These are phyloP conservation scores for Rhodosporidiobolus odoratus DNA, from an alignment of 768 basidiomycete species.

Conservation along the genomic window DNA sequence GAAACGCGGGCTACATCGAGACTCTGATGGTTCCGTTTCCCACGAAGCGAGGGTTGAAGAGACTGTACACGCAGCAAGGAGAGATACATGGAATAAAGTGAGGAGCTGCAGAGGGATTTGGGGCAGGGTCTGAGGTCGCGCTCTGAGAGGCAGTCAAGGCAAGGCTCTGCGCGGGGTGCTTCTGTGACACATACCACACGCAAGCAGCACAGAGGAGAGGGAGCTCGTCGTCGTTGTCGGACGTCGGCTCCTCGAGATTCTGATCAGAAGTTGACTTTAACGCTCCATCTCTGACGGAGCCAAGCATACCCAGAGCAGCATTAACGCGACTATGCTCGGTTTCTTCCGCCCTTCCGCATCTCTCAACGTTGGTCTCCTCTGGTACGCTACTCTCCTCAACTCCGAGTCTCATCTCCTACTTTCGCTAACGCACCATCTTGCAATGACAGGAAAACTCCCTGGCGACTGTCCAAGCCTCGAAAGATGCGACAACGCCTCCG, in stretches of 20 bases:
- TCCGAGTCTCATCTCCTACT: background rate
- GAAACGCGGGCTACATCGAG: too few relatives aligned
- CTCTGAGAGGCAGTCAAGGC: background rate
- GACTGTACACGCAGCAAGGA: too few relatives aligned
- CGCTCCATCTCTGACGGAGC: background rate
- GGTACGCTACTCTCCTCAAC: slow-evolving; percentile 9
- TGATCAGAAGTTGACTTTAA: background rate
- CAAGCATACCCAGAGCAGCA: background rate
- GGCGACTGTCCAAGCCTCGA: slow-evolving; percentile 82
- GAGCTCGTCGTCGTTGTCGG: background rate
- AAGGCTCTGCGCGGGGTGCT: background rate
- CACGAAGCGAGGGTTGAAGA: too few relatives aligned
- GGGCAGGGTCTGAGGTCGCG: background rate
- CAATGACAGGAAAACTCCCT: slow-evolving; percentile 76
- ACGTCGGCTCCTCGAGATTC: background rate
- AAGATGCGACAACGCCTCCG: slow-evolving; percentile 86
- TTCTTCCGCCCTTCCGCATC: slow-evolving; percentile 5
- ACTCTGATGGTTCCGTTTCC: too few relatives aligned
- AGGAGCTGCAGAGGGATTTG: background rate
- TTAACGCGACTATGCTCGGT: background rate
- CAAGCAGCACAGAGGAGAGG: background rate
- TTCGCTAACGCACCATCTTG: background rate
- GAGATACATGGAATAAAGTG: slow-evolving; percentile 63
- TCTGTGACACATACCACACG: too few relatives aligned
- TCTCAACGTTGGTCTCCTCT: slow-evolving; percentile 21